These are phyloP conservation scores for Paratinospora sagittata DNA, from an alignment of 164 flowering plant species.

Conservation along the genomic window DNA sequence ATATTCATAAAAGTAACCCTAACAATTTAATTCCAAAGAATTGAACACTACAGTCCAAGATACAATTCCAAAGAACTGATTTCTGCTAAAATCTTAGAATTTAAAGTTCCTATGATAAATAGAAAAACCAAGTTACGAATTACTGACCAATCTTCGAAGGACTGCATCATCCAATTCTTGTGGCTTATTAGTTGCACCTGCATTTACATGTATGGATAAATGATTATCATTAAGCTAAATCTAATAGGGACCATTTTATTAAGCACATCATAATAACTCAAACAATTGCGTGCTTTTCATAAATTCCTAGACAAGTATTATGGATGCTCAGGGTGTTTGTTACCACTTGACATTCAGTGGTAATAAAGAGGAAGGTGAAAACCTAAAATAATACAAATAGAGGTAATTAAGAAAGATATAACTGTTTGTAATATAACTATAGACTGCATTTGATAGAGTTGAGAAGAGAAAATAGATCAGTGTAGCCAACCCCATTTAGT, in stretches of 20 bases:
- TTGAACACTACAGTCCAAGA: neutral
- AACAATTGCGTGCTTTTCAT: neutral
- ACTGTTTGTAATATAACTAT: no score
- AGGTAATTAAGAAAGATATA: neutral
- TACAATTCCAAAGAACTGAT: neutral
- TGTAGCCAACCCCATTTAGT: no score
- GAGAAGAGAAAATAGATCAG: no score
- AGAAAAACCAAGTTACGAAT: neutral
- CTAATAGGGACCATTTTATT: neutral
- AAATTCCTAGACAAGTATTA: neutral
- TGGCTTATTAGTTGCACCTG: conserved; percentile 99
- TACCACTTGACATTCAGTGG: neutral
- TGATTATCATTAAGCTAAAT: conserved; percentile 1
- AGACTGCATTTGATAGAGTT: no score
- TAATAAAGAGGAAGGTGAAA: neutral
- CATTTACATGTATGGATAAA: conserved; percentile 11
- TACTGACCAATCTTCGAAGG: conserved; percentile 89
- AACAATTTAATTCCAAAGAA: neutral
- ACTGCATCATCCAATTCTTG: conserved; percentile 99
- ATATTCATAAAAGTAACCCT: neutral
- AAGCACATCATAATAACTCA: neutral
- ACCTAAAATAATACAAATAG: neutral
- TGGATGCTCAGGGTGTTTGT: neutral
- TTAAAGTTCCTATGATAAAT: neutral
- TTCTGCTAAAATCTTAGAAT: neutral